A percentile compares a stretch with the other conserved stretches of the same genome.
phyloP scores from a whole-genome alignment of 306 rosid genomes.

The Sesbania bispinosa region DNA sequence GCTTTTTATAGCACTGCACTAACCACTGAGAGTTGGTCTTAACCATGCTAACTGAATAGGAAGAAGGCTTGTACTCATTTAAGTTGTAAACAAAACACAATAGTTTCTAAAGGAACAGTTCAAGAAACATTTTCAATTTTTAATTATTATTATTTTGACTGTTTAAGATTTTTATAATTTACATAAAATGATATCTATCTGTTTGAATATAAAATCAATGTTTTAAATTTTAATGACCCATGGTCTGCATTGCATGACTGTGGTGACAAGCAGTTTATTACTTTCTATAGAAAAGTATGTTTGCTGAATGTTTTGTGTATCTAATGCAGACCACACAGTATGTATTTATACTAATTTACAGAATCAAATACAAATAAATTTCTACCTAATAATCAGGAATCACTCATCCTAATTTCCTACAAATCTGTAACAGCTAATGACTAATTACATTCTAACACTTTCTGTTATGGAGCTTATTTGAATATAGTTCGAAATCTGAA shows the following conservation, averaged over 20 bases:
- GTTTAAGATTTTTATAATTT: neutral
- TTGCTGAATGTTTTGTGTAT: no score
- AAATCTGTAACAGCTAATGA: no score
- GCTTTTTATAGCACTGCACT: neutral
- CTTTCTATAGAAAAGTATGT: no score
- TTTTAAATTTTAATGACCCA: constrained; percentile 3
- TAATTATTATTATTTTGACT: neutral
- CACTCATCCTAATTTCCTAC: no score
- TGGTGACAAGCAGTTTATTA: no score
- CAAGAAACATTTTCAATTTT: neutral
- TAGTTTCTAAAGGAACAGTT: constrained; percentile 7
- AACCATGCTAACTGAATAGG: constrained; percentile 17
- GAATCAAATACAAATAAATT: no score
- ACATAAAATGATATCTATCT: neutral
- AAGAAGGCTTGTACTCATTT: constrained; percentile 10
- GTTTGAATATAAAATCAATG: no score
- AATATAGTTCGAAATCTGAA: constrained; percentile 29
- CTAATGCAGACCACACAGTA: no score
- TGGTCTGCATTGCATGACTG: no score
- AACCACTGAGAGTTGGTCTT: neutral
- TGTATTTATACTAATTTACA: no score
- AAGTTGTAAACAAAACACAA: constrained; percentile 10
- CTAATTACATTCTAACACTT: no score
- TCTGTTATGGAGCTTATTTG: constrained; percentile 20
- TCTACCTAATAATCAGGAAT: no score